Base-by-base conservation (phyloP, 2,329 filamentous ascomycete genomes). In the Stagonosporopsis rhizophila region DNA sequence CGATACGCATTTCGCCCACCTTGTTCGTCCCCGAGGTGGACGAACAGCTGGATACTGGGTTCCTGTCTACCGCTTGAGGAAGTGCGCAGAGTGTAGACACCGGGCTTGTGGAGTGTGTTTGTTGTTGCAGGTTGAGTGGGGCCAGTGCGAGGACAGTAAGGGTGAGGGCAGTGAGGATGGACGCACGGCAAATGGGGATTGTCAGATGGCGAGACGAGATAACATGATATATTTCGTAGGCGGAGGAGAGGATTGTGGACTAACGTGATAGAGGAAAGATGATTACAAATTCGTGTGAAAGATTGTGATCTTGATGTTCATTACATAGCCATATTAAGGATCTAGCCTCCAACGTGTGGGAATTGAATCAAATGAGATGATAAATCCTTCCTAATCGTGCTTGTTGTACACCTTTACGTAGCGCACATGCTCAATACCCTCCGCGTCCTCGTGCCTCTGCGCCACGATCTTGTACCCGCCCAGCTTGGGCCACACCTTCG, bases 321-420 rank as follows among this genome's bases (percentile, higher is more conserved):
- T 32, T 15, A n/a, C n/a, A 3, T 6, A 6, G 7, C 7, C 5
- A 32, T 32, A n/a, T n/a, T 5, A 32, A 32, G 30, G 30, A 3
- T 32, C 15, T 32, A 32, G 7, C 1, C 1, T 32, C 30, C 3
- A 7, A 32, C 23, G 5, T 15, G 14, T n/a, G 30, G 14, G 30
- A n/a, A 4, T 3, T 4, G 5, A 32, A 32, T 6, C 5, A 6
- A n/a, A 32, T 32, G n/a, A 15, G 2, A 2, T 7, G 7, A 15
- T 2, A 15, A 12, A n/a, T n/a, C 4, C 15, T 32, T n/a, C 12
- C 17, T 44, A 62, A 19, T 65, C 52, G 19, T 62, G 53, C 57
- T 74, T 71, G 6, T 65, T 67, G 46, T 70, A 71, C 8, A 72
- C 63, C 56, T 73, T 75, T 4, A 73, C 64, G 63, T 75, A 75